Base-by-base conservation (phyloP, 345 rosid genomes). In the Theobroma cacao region DNA sequence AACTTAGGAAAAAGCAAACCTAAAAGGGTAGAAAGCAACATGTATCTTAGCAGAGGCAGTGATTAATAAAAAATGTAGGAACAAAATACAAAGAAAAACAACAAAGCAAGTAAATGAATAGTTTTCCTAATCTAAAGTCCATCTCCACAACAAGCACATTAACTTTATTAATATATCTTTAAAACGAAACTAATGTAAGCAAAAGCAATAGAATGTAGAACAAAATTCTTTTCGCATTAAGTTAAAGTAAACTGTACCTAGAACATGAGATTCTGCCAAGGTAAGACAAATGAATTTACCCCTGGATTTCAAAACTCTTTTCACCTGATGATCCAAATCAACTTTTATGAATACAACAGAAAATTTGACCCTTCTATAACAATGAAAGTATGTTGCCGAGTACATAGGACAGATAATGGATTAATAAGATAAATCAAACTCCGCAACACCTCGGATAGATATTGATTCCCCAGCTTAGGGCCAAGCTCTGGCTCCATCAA, bases 401-500 rank as follows among this genome's bases (percentile, higher is more conserved):
- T 45, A 36, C 59, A 81, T 17, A 38, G 12, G 58, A 53, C 13
- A 79, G 58, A 26, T 20, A 40, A 38, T 26, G 18, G n/a, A 63
- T 45, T 28, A 79, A 52, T 45, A 38, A 30, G 47, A 50, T 24
- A 56, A 36, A 76, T 43, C 7, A 47, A 71, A 78, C 36, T 45
- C 63, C 75, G 47, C 11, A 17, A 55, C 24, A 93, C 98, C 99
- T 95, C 99, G 5, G 90, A 85, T 83, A 93, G 85, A 83, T 95
- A 95, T 79, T 88, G 87, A 60, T 56, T 84, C 48, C 98, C 99
- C 15, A 93, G 87, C 79, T 86, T 89, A 3, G 90, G 78, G 28
- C 99, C 99, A 30, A 85, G 89, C 82, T 88, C 87, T 11, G 97
- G 98, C 88, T 95, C 99, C 99, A 95, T 93, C 70, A 95, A 85